Evolutionary conservation across 306 rosid genomes (phyloP).

Genomic region (Ochetophila trinervis): DNA sequence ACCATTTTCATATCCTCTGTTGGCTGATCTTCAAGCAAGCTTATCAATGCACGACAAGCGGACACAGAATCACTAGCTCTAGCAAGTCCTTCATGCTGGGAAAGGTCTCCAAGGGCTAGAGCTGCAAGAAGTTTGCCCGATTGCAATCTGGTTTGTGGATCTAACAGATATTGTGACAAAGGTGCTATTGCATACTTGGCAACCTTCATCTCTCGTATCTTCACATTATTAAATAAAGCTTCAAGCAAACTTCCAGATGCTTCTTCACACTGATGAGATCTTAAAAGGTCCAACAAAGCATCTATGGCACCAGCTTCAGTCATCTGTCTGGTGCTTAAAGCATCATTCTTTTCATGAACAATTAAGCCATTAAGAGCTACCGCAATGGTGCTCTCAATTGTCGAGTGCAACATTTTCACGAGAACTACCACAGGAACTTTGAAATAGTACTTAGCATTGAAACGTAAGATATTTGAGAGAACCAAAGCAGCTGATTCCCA

Average conservation of each 20-base stretch:
- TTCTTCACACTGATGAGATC: conserved; percentile 96
- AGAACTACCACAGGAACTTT: conserved; percentile 95
- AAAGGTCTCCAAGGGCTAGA: conserved; percentile 86
- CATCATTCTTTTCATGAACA: conserved; percentile 72
- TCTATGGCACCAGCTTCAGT: conserved; percentile 87
- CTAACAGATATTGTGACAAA: conserved; percentile 83
- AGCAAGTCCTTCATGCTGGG: conserved; percentile 86
- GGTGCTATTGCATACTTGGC: conserved; percentile 92
- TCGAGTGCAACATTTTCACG: conserved; percentile 86
- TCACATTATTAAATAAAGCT: conserved; percentile 80
- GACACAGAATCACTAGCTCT: conserved; percentile 82
- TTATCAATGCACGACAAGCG: conserved; percentile 90
- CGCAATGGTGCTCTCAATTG: conserved; percentile 64
- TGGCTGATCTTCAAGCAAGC: conserved; percentile 91
- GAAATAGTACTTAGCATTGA: conserved; percentile 76
- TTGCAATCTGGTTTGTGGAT: conserved; percentile 82
- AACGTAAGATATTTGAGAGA: conserved; percentile 76
- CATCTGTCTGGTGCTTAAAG: conserved; percentile 85
- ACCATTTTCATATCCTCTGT: conserved; percentile 97
- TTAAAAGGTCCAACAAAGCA: conserved; percentile 74
- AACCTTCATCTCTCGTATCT: conserved; percentile 87
- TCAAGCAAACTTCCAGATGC: conserved; percentile 82
- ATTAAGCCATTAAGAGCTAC: conserved; percentile 73
- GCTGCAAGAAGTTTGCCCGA: conserved; percentile 91
- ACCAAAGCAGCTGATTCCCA: conserved; percentile 98